These are phyloP conservation scores for Lantana camara DNA, from an alignment of 257 asterid genomes.

Conservation along the genomic window DNA sequence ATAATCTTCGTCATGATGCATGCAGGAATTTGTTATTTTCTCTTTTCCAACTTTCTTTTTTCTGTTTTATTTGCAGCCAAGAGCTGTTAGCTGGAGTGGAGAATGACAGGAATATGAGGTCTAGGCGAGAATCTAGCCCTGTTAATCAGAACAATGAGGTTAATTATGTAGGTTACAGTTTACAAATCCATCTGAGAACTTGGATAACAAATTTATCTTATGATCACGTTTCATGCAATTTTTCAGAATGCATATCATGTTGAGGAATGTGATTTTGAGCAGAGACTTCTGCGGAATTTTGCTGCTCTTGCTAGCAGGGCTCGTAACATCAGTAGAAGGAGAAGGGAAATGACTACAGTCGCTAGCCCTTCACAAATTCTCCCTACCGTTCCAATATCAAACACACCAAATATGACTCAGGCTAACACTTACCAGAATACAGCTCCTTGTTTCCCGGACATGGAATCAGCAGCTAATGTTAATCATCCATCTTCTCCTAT, in stretches of 20 bases:
- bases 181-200: neutral
- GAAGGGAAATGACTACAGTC: slow-evolving; percentile 40
- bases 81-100: slow-evolving; percentile 56
- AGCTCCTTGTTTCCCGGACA: slow-evolving; percentile 15
- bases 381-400: slow-evolving; percentile 37
- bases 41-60: neutral
- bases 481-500: slow-evolving; percentile 25
- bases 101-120: slow-evolving; percentile 44
- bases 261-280: slow-evolving; percentile 43
- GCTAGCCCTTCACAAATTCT: slow-evolving; percentile 33
- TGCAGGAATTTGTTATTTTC: neutral
- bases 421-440: slow-evolving; percentile 11
- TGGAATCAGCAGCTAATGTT: slow-evolving; percentile 24
- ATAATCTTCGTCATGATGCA: neutral
- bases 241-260: slow-evolving; percentile 39
- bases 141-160: slow-evolving; percentile 36
- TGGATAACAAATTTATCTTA: neutral
- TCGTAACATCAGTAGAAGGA: slow-evolving; percentile 34
- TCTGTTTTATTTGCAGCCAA: slow-evolving; percentile 46
- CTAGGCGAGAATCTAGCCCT: slow-evolving; percentile 24
- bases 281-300: slow-evolving; percentile 40
- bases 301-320: slow-evolving; percentile 40
- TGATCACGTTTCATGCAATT: neutral
- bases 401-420: slow-evolving; percentile 27
- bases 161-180: slow-evolving; percentile 34